A percentile compares a stretch with the other conserved stretches of the same genome.
phyloP scores from a whole-genome alignment of 2,329 filamentous ascomycete genomes.

The Aspergillus sp. region DNA sequence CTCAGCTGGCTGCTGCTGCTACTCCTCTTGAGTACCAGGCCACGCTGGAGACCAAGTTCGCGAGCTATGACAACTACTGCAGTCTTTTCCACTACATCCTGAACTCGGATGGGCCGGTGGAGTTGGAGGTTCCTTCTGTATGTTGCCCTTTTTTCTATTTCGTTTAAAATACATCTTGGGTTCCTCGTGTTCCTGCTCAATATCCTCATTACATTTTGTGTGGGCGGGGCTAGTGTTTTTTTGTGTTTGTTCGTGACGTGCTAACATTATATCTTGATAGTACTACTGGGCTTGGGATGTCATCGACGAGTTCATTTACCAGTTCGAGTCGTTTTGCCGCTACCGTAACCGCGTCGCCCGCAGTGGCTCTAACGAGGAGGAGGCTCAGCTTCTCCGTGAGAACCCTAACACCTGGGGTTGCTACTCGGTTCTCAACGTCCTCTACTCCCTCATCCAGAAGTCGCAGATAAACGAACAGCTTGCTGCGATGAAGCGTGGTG shows the following conservation, averaged over 20 bases:
- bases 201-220: constrained; percentile 5
- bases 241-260: constrained; percentile 1
- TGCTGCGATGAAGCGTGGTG: constrained; percentile 87
- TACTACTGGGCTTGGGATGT: constrained; percentile 99
- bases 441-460: constrained; percentile 97
- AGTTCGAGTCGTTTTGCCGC: constrained; percentile 99
- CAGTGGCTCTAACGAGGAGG: constrained; percentile 79
- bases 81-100: constrained; percentile 98
- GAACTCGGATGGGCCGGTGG: constrained; percentile 98
- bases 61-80: constrained; percentile 99
- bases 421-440: constrained; percentile 98
- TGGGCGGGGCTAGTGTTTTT: constrained; percentile 1
- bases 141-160: constrained; percentile 40
- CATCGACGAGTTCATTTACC: constrained; percentile 99
- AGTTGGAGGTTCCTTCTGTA: constrained; percentile 94
- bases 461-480: constrained; percentile 98
- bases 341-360: constrained; percentile 91
- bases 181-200: background rate
- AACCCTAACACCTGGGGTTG: constrained; percentile 99
- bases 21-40: constrained; percentile 96
- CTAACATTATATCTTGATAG: constrained; percentile 47
- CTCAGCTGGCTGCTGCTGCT: constrained; percentile 84
- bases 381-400: constrained; percentile 85
- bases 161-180: background rate
- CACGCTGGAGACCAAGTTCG: constrained; percentile 93